Evolutionary conservation across 2,329 filamentous ascomycete species (phyloP).

Genomic region (Trichoderma harzianum): DNA sequence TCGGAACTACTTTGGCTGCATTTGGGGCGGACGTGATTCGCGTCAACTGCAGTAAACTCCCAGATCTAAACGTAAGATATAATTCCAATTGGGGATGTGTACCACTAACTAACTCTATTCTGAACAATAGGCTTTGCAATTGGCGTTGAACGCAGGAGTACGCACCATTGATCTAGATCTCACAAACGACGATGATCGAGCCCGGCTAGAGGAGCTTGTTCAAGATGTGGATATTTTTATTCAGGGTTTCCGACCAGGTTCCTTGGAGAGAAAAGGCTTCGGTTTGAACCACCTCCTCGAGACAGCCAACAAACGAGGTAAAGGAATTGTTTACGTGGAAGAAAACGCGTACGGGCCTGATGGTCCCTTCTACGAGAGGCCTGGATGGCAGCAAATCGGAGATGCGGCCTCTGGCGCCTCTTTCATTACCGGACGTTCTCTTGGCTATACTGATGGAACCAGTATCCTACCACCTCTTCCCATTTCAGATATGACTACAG

Average conservation of each 20-base stretch:
- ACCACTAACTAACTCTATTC: neutral
- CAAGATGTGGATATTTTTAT: conserved; percentile 40
- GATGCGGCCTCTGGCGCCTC: conserved; percentile 42
- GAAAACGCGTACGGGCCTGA: conserved; percentile 63
- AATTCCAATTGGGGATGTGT: neutral
- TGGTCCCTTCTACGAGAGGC: conserved; percentile 55
- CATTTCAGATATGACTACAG: neutral
- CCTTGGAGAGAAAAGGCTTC: conserved; percentile 44
- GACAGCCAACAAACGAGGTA: conserved; percentile 48
- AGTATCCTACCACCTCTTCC: neutral
- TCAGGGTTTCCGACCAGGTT: conserved; percentile 26
- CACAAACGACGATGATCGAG: conserved; percentile 37
- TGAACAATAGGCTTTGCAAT: neutral
- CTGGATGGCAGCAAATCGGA: conserved; percentile 66
- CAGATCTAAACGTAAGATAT: neutral
- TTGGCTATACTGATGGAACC: conserved; percentile 19
- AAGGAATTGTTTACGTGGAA: conserved; percentile 61
- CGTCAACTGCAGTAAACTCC: neutral
- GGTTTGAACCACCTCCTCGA: conserved; percentile 42
- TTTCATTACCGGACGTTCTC: conserved; percentile 31
- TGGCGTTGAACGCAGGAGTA: neutral
- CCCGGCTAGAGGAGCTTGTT: conserved; percentile 40
- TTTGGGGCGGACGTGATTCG: conserved; percentile 24
- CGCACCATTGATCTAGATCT: conserved; percentile 50
- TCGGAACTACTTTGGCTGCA: neutral